Base-by-base conservation (phyloP, 768 basidiomycete species). In the Macrolepiota dolichaula region DNA sequence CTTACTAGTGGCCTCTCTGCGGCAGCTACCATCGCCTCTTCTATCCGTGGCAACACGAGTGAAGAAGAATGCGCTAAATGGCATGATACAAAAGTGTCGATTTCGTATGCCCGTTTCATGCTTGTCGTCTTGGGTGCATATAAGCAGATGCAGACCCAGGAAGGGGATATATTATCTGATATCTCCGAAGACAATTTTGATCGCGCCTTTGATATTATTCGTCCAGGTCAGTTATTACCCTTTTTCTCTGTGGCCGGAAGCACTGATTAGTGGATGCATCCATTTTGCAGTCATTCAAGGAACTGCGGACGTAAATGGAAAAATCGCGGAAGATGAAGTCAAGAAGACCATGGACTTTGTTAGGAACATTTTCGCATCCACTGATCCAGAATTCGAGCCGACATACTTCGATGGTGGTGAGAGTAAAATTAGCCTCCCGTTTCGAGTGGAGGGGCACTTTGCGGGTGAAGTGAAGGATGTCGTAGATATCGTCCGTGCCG, bases 61-160 rank as follows among this genome's bases (percentile, higher is more conserved):
- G 77, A 77, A 47, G 58, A 62, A 35, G 65, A 73, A 13, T 74
- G 73, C 9, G 65, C 63, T n/a, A 60, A 64, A 3, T 80, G 70
- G 68, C 76, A 79, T 62, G 68, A 72, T 47, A 64, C 71, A 19
- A 73, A 73, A 61, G 64, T 78, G 22, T 72, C 68, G 4, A 70
- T 70, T 7, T 66, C 73, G 0, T 74, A 77, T 62, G 77, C 78
- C 10, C 67, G 75, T 71, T 83, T 83, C 70, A 66, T 82, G 22
- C 67, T 84, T 36, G 81, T 83, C 52, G 80, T 81, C 1, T 69
- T 83, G 27, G 77, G 79, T 61, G 80, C 81, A 37, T 84, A 83
- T 69, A 79, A 78, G 69, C 82, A 84, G 63, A 82, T 84, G 68
- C 76, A 71, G 24, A 62, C 74, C 13, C 81, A 83, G 65, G 61